phyloP scores from a whole-genome alignment of 2,329 filamentous ascomycete species.

The Nemania diffusa region DNA sequence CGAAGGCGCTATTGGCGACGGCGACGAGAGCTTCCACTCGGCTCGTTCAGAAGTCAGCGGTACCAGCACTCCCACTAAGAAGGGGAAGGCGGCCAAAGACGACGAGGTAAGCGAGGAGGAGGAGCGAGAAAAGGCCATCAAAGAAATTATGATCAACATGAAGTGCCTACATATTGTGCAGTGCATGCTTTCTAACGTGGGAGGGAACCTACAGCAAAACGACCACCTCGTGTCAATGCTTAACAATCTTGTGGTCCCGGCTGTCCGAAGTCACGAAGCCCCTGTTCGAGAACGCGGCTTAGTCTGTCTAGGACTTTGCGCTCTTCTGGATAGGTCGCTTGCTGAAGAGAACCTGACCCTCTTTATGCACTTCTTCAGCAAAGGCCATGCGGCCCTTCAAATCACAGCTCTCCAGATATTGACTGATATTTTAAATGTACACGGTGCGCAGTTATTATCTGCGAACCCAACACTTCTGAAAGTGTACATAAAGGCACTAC shows the following conservation, averaged over 20 bases:
- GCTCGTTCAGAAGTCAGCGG: constrained; percentile 85
- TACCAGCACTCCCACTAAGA: constrained; percentile 65
- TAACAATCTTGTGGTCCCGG: constrained; percentile 95
- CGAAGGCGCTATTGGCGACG: constrained; percentile 65
- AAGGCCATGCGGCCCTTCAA: constrained; percentile 89
- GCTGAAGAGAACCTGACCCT: constrained; percentile 91
- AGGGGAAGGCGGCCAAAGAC: constrained; percentile 54
- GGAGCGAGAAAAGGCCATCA: constrained; percentile 78
- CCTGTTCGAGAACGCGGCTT: constrained; percentile 92
- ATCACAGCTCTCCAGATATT: constrained; percentile 91
- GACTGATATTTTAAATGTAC: constrained; percentile 90
- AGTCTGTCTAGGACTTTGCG: constrained; percentile 88
- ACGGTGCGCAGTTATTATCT: constrained; percentile 80
- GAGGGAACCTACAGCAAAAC: constrained; percentile 87
- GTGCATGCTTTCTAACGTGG: constrained; percentile 95
- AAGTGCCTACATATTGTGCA: constrained; percentile 98
- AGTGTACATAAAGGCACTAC: constrained; percentile 84
- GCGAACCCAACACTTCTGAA: constrained; percentile 78
- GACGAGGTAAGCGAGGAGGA: constrained; percentile 69
- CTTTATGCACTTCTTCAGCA: constrained; percentile 95
- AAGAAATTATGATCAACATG: constrained; percentile 96
- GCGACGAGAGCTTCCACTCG: constrained; percentile 90
- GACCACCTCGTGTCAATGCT: constrained; percentile 95
- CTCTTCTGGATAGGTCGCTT: constrained; percentile 88
- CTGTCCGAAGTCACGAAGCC: constrained; percentile 91